These are phyloP conservation scores for Solanum hybrid DNA, from an alignment of 305 asterid species.

Conservation along the genomic window DNA sequence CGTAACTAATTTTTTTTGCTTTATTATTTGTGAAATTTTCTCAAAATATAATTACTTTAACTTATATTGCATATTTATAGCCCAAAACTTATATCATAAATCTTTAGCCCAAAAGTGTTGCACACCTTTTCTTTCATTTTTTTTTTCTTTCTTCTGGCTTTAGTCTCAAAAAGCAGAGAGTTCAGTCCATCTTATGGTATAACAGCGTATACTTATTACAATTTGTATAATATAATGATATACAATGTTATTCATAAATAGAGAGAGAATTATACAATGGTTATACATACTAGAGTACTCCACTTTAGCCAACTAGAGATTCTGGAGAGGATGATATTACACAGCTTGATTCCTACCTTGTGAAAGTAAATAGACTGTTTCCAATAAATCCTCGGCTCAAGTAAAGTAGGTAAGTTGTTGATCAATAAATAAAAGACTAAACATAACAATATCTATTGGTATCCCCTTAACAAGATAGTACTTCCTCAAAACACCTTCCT, in stretches of 20 bases:
- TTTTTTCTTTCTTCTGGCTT: not conserved
- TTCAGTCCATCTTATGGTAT: not conserved
- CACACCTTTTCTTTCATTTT: not conserved
- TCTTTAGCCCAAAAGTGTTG: not conserved
- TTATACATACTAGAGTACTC: not conserved
- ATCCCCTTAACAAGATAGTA: slow-evolving; percentile 43
- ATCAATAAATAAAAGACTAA: slow-evolving; percentile 35
- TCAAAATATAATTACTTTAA: not conserved
- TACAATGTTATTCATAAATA: no score
- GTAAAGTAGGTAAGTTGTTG: not conserved
- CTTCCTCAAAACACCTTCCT: slow-evolving; percentile 65
- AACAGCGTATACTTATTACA: not conserved
- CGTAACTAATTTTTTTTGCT: not conserved
- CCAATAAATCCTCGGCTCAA: not conserved
- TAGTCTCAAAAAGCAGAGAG: not conserved
- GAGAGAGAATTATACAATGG: not conserved
- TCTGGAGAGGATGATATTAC: not conserved
- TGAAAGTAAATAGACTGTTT: not conserved
- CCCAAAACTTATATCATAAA: not conserved
- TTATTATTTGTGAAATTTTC: not conserved
- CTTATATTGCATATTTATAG: no score
- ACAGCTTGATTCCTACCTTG: not conserved
- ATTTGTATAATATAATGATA: no score
- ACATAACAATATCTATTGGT: slow-evolving; percentile 33
- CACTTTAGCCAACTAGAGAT: not conserved